Percentiles rank a stretch among this genome's conserved stretches.
Evolutionary conservation across 148 eudicot species (phyloP).

Genomic region (Cornus controversa): DNA sequence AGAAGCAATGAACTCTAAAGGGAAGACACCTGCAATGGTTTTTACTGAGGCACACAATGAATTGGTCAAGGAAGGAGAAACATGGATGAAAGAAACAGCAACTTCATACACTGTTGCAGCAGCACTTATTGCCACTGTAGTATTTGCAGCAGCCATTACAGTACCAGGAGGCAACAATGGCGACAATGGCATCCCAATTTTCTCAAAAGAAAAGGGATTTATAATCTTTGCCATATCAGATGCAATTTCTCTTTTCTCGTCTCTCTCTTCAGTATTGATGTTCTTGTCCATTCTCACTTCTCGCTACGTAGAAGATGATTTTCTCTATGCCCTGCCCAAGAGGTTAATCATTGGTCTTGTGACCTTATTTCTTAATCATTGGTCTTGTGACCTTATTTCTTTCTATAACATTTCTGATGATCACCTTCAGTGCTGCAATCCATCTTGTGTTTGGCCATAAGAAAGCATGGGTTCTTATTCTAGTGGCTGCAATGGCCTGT

Average conservation of each 20-base stretch:
- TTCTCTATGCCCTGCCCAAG: slow-evolving; percentile 21
- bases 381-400: slow-evolving; percentile 19
- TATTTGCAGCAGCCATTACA: slow-evolving; percentile 31
- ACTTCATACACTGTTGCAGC: slow-evolving; percentile 22
- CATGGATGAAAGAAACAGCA: slow-evolving; percentile 28
- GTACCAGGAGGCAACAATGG: slow-evolving; percentile 23
- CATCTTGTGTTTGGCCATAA: slow-evolving; percentile 15
- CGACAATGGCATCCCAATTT: slow-evolving; percentile 18
- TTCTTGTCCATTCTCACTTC: slow-evolving; percentile 24
- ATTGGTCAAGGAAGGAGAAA: slow-evolving; percentile 21
- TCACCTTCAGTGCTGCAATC: slow-evolving; percentile 20
- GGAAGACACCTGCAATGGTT: slow-evolving; percentile 2
- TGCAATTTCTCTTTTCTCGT: slow-evolving; percentile 19
- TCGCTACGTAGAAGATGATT: slow-evolving; percentile 27
- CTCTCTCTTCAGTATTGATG: slow-evolving; percentile 22
- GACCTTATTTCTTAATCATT: slow-evolving; percentile 7
- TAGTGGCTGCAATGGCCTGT: slow-evolving; percentile 20
- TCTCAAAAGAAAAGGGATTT: slow-evolving; percentile 5
- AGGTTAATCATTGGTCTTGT: slow-evolving; percentile 19
- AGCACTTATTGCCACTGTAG: slow-evolving; percentile 26
- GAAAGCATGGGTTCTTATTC: slow-evolving; percentile 14
- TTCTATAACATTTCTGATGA: slow-evolving; percentile 23
- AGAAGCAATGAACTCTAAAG: background rate
- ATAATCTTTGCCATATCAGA: slow-evolving; percentile 19
- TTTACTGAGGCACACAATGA: slow-evolving; percentile 23